phyloP scores from a whole-genome alignment of 352 stramenopile species.

The Phytophthora agathidicida region DNA sequence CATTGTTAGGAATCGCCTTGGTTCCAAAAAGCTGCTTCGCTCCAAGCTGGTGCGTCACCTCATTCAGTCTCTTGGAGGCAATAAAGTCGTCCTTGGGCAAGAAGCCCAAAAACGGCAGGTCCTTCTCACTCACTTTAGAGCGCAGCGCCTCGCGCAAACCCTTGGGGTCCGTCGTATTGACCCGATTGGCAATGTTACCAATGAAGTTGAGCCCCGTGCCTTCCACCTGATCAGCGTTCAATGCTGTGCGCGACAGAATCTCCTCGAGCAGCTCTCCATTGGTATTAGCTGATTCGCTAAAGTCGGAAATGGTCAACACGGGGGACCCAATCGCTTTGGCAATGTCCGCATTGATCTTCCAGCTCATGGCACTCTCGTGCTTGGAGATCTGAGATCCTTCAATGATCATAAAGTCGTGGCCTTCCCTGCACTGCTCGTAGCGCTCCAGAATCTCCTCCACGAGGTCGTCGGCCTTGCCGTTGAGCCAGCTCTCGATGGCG shows the following conservation, averaged over 20 bases:
- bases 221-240: constrained; percentile 70
- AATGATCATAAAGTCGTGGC: constrained; percentile 88
- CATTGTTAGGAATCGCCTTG: constrained; percentile 69
- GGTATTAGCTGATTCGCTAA: constrained; percentile 28
- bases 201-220: constrained; percentile 67
- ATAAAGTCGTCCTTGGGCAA: constrained; percentile 71
- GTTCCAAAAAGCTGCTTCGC: constrained; percentile 70
- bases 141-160: constrained; percentile 44
- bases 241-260: constrained; percentile 58
- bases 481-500: constrained; percentile 57
- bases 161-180: constrained; percentile 42
- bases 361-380: constrained; percentile 76
- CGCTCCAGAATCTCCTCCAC: constrained; percentile 72
- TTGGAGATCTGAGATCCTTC: constrained; percentile 73
- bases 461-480: constrained; percentile 67
- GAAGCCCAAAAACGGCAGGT: constrained; percentile 70
- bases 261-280: constrained; percentile 50
- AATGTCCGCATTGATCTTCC: constrained; percentile 83
- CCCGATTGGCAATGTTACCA: constrained; percentile 78
- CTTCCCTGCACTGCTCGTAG: constrained; percentile 55
- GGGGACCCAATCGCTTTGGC: constrained; percentile 70
- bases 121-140: constrained; percentile 37
- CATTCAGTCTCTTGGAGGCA: constrained; percentile 78
- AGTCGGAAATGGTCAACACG: constrained; percentile 70
- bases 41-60: constrained; percentile 69